These are phyloP conservation scores for Penicillium brevicompactum DNA, from an alignment of 2,329 filamentous ascomycete genomes.

Conservation along the genomic window DNA sequence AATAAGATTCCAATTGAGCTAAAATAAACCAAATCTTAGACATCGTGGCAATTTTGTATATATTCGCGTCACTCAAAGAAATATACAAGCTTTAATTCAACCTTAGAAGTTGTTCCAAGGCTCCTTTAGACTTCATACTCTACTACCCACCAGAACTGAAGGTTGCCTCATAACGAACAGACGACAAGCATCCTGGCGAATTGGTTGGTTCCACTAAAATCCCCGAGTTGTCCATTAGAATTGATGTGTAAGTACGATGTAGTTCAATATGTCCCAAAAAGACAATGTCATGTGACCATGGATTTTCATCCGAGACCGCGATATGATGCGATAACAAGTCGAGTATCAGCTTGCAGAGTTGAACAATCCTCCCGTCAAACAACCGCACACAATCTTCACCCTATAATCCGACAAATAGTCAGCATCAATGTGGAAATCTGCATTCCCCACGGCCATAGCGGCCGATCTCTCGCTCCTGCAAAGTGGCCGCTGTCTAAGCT, in stretches of 20 bases:
- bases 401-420: neutral
- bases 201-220: too few species aligned
- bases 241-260: neutral
- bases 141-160: too few species aligned
- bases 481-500: constrained; percentile 36
- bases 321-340: neutral
- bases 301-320: constrained; percentile 4
- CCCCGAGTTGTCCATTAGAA: too few species aligned
- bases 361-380: neutral
- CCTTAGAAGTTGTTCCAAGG: too few species aligned
- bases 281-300: constrained; percentile 3
- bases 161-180: too few species aligned
- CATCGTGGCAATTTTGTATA: too few species aligned
- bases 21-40: too few species aligned
- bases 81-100: too few species aligned
- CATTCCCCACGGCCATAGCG: constrained; percentile 17
- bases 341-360: neutral
- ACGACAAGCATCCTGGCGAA: too few species aligned
- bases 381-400: neutral
- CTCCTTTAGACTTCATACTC: too few species aligned
- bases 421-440: constrained; percentile 35
- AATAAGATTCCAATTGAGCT: too few species aligned
- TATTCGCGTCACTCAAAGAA: too few species aligned
- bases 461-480: constrained; percentile 29
- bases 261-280: neutral